Percentiles rank a stretch among this genome's conserved stretches.
These are phyloP conservation scores for Russula vinacea DNA, from an alignment of 768 basidiomycete genomes.

Conservation along the genomic window DNA sequence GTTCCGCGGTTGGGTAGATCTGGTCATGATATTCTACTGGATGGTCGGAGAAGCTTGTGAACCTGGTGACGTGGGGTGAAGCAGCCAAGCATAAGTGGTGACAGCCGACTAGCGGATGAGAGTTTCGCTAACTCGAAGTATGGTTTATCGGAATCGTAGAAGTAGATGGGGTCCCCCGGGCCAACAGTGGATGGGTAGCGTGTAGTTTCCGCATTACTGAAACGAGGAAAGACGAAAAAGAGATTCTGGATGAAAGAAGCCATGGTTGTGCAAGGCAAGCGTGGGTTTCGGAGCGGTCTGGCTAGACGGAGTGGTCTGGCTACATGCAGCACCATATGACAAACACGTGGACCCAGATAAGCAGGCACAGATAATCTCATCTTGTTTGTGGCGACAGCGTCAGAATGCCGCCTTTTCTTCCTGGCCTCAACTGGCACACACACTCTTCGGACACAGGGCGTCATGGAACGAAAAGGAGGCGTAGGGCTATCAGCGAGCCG, in stretches of 20 bases:
- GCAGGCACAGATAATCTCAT: background rate
- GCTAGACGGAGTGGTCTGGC: background rate
- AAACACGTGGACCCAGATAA: conserved; percentile 20
- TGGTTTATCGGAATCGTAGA: conserved; percentile 21
- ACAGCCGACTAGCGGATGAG: background rate
- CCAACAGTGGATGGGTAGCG: background rate
- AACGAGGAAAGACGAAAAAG: background rate
- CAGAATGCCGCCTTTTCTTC: conserved; percentile 13
- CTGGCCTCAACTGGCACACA: conserved; percentile 1
- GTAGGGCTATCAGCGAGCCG: conserved; percentile 18
- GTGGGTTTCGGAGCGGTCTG: no score
- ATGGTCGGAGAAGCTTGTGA: conserved; percentile 27
- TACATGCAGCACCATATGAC: no score
- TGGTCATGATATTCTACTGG: conserved; percentile 13
- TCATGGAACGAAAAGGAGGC: conserved; percentile 3
- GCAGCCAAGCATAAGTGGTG: background rate
- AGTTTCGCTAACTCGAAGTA: conserved; percentile 21
- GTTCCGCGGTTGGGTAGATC: conserved; percentile 27
- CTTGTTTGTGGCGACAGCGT: no score
- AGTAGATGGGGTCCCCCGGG: conserved; percentile 13
- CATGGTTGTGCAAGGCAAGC: background rate
- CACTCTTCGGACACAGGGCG: conserved; percentile 1
- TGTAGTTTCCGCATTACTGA: background rate
- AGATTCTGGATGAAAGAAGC: conserved; percentile 11
- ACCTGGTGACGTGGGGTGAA: conserved; percentile 9